Evolutionary conservation across 179 eudicot genomes (phyloP), one percentile per base, ranked within the genome.

Genomic region (Drosera spatulata): DNA sequence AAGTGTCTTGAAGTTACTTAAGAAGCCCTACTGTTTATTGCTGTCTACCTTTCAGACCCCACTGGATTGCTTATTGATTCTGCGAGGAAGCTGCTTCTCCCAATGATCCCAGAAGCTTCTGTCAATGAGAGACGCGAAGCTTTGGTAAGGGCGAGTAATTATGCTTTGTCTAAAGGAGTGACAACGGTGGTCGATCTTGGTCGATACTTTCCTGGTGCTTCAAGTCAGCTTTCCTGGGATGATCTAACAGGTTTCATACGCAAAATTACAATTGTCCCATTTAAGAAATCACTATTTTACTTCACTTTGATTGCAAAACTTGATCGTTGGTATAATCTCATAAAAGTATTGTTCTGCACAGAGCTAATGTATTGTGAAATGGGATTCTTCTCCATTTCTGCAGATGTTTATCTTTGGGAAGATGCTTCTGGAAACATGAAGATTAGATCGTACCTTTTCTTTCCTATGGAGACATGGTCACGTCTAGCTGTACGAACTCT

Each of bases 171-270:
- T 61, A 93, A 79, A 70, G 99, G 99, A 57, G 99, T 89, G 65
- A 89, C 99, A 60, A 81, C 96, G 53, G 96, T 93, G 42, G 88
- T 89, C 62, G 99, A 93, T 79, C 11, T 93, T 68, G 99, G 99
- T 61, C 85, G 96, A 81, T 86, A 79, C 76, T 56, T 84, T 72
- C 95, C 99, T 47, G 95, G 96, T 51, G 65, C 84, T 63, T 77
- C 99, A 39, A 54, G 66, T 15, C 90, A 89, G 68, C 74, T 62
- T 64, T 50, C 95, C 41, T 93, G 99, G 99, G 78, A 84, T 66
- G 99, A 93, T 72, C 81, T 86, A 69, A 72, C 95, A 88, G 96
- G 98, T 91, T 91, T 22, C 33, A 22, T 22, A 22, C 33, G 33
- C 33, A 22, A 22, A 22, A 22, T 22, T 1, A 22, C 33, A 22